These are phyloP conservation scores for Xanthoconium separans DNA, from an alignment of 1,284 basidiomycete species.

Conservation along the genomic window DNA sequence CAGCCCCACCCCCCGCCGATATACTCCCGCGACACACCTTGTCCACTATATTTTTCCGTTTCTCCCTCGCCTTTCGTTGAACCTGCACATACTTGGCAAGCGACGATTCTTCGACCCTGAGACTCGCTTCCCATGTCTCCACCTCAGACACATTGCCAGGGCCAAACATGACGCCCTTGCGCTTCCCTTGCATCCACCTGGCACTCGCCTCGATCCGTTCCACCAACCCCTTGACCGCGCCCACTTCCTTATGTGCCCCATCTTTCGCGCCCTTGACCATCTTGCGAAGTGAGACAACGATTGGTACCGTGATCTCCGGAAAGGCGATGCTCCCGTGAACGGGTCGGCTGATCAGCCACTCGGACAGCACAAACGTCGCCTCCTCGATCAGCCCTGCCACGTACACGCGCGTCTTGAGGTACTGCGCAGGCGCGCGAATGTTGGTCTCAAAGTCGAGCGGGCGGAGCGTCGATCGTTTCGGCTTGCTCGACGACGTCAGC, in stretches of 20 bases:
- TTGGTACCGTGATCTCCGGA: slow-evolving; percentile 90
- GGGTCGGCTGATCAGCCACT: slow-evolving; percentile 67
- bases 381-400: slow-evolving; percentile 86
- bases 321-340: slow-evolving; percentile 86
- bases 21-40: slow-evolving; percentile 51
- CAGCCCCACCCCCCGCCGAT: neutral
- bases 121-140: slow-evolving; percentile 65
- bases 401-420: slow-evolving; percentile 88
- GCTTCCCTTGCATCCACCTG: slow-evolving; percentile 71
- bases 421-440: slow-evolving; percentile 87
- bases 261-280: slow-evolving; percentile 60
- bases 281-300: slow-evolving; percentile 70
- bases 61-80: slow-evolving; percentile 78
- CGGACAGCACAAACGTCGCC: slow-evolving; percentile 72
- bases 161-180: slow-evolving; percentile 70
- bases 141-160: slow-evolving; percentile 72
- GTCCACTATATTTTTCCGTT: slow-evolving; percentile 71
- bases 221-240: slow-evolving; percentile 68
- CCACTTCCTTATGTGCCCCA: slow-evolving; percentile 54
- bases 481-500: slow-evolving; percentile 70
- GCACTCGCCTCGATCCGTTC: slow-evolving; percentile 85
- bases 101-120: slow-evolving; percentile 70
- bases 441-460: slow-evolving; percentile 88
- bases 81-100: slow-evolving; percentile 79
- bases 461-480: slow-evolving; percentile 86